Conservation (phyloP, 2,329 filamentous ascomycete species). For the Phyllachora maydis region DNA sequence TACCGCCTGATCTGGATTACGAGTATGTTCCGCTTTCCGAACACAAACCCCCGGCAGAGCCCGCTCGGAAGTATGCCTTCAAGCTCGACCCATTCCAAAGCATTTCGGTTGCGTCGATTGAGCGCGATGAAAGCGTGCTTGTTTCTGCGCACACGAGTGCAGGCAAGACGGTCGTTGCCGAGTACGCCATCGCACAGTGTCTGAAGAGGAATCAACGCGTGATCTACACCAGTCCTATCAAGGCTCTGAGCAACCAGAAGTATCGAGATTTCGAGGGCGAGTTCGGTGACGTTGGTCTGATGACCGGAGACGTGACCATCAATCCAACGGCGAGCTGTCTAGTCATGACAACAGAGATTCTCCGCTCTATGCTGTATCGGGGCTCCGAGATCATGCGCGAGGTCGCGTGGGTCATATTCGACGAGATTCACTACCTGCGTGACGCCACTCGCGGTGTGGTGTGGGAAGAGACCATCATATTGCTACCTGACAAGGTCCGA, state of each 20-base stretch:
- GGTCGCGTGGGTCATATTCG: slow-evolving; percentile 95
- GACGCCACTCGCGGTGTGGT: slow-evolving; percentile 90
- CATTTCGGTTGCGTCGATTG: slow-evolving; percentile 82
- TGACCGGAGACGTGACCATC: slow-evolving; percentile 98
- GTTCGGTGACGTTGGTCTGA: slow-evolving; percentile 90
- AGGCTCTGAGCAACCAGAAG: slow-evolving; percentile 96
- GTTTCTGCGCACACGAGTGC: slow-evolving; percentile 96
- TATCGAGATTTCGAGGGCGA: slow-evolving; percentile 91
- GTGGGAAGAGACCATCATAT: slow-evolving; percentile 98
- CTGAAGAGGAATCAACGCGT: slow-evolving; percentile 94
- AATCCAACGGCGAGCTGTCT: slow-evolving; percentile 95
- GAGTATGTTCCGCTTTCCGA: slow-evolving; percentile 88
- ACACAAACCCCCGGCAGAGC: slow-evolving; percentile 75
- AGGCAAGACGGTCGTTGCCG: slow-evolving; percentile 93
- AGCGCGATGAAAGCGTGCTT: slow-evolving; percentile 86
- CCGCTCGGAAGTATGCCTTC: slow-evolving; percentile 71
- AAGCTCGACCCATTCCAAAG: slow-evolving; percentile 95
- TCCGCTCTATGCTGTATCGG: slow-evolving; percentile 93
- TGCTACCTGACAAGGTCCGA: slow-evolving; percentile 93
- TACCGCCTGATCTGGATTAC: slow-evolving; percentile 86
- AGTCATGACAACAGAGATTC: slow-evolving; percentile 98
- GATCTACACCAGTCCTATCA: slow-evolving; percentile 98
- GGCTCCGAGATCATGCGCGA: slow-evolving; percentile 99
- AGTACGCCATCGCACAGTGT: slow-evolving; percentile 95
- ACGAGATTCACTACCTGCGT: slow-evolving; percentile 96